These are phyloP conservation scores for Geotrichum phurueaensis DNA, from an alignment of 1,139 yeast genomes.

Conservation along the genomic window DNA sequence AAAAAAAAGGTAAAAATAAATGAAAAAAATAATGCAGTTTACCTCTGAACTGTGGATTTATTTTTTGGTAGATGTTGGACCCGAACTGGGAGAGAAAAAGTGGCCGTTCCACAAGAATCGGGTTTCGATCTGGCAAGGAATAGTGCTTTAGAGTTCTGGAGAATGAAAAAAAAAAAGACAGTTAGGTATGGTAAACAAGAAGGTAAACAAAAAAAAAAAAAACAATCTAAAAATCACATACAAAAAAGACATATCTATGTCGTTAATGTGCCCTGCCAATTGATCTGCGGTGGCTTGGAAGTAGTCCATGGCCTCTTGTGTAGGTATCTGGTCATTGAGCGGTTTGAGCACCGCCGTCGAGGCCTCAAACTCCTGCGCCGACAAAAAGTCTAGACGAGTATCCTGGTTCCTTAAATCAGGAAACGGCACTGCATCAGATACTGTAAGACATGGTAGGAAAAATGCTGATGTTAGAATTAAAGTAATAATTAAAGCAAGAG, in stretches of 20 bases:
- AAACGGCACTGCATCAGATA: conserved; percentile 9
- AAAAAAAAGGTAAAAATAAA: not conserved
- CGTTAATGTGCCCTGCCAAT: conserved; percentile 5
- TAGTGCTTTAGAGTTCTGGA: conserved; percentile 15
- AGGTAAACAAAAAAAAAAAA: not conserved
- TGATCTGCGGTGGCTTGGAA: conserved; percentile 10
- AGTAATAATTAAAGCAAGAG: too few species aligned
- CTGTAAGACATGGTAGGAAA: not conserved
- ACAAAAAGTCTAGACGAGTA: conserved; percentile 8
- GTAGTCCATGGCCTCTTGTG: conserved; percentile 5
- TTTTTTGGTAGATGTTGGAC: conserved; percentile 8
- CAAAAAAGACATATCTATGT: conserved; percentile 14
- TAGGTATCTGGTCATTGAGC: conserved; percentile 6
- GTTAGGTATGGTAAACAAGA: not conserved
- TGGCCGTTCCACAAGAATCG: conserved; percentile 4
- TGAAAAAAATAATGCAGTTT: not conserved
- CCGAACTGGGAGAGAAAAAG: conserved; percentile 14
- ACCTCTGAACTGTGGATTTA: conserved; percentile 10
- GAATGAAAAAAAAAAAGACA: conserved; percentile 1
- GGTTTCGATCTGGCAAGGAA: conserved; percentile 9
- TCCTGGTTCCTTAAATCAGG: conserved; percentile 10
- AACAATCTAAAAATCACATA: conserved; percentile 3
- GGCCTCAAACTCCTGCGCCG: conserved; percentile 7
- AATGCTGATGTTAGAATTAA: not conserved
- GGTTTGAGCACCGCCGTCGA: conserved; percentile 7